phyloP scores from a whole-genome alignment of 1,139 yeast species.

The Yamadazyma jaroonii region DNA sequence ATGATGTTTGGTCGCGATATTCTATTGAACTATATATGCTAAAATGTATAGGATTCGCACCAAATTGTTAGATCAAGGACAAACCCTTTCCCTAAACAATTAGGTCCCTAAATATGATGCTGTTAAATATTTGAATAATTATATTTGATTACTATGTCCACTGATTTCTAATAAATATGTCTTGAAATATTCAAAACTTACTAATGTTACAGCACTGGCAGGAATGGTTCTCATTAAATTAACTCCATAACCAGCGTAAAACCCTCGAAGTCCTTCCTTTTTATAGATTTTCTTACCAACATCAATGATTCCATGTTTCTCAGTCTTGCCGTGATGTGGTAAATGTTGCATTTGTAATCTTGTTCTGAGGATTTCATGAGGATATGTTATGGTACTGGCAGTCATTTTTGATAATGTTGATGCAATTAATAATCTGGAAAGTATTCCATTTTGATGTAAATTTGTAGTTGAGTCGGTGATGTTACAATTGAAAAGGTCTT shows the following conservation, averaged over 20 bases:
- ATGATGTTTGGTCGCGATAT: neutral
- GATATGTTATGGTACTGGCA: slow-evolving; percentile 88
- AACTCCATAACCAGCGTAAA: slow-evolving; percentile 85
- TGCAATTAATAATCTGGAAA: slow-evolving; percentile 57
- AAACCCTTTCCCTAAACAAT: too few relatives aligned
- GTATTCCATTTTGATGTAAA: slow-evolving; percentile 27
- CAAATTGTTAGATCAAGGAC: too few relatives aligned
- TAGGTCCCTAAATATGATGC: too few relatives aligned
- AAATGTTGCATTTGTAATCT: slow-evolving; percentile 66
- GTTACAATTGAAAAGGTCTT: slow-evolving; percentile 43
- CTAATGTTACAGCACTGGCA: slow-evolving; percentile 89
- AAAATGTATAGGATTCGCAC: neutral
- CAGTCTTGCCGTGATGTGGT: neutral
- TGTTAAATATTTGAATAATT: neutral
- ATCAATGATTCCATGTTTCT: slow-evolving; percentile 10
- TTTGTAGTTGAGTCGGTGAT: slow-evolving; percentile 6
- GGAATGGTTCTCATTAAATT: slow-evolving; percentile 92
- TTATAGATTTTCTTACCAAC: slow-evolving; percentile 44
- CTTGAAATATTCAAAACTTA: slow-evolving; percentile 87
- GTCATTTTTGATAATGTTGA: slow-evolving; percentile 83
- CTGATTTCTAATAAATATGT: slow-evolving; percentile 48
- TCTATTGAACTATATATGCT: neutral
- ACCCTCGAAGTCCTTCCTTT: slow-evolving; percentile 78
- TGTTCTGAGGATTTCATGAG: slow-evolving; percentile 93
- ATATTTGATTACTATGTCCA: slow-evolving; percentile 15